Evolutionary conservation across 257 asterid species (phyloP).

Genomic region (Solanum habrochaites): DNA sequence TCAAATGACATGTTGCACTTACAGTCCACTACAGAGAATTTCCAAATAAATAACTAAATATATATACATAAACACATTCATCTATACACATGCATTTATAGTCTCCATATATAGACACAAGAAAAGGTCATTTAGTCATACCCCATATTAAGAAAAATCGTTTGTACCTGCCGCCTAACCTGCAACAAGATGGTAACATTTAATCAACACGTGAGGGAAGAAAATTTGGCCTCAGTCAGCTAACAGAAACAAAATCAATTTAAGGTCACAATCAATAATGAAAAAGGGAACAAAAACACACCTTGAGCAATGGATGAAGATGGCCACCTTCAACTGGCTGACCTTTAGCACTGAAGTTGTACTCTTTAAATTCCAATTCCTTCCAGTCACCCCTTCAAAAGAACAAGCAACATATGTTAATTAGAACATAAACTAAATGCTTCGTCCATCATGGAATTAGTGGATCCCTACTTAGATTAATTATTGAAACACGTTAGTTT

Average conservation of each 20-base stretch:
- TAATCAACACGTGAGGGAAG: not conserved
- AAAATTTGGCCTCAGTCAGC: not conserved
- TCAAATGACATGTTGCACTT: not conserved
- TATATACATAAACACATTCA: not conserved
- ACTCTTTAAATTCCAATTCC: constrained; percentile 83
- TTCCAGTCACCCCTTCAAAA: constrained; percentile 87
- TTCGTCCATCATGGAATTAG: not conserved
- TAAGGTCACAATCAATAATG: not conserved
- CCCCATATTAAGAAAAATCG: constrained; percentile 94
- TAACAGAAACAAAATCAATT: not conserved
- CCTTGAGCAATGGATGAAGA: constrained; percentile 94
- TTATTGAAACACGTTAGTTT: not conserved
- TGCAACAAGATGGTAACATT: constrained; percentile 17
- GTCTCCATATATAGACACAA: not conserved
- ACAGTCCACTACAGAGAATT: not conserved
- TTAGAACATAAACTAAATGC: not conserved
- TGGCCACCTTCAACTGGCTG: constrained; percentile 94
- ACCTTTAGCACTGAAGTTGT: constrained; percentile 92
- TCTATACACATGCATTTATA: not conserved
- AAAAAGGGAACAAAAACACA: constrained; percentile 11
- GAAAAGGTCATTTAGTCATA: constrained; percentile 12
- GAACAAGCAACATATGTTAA: not conserved
- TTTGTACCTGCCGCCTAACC: constrained; percentile 84
- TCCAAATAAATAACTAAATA: not conserved
- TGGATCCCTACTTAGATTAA: not conserved